These are phyloP conservation scores for Huiozyma sinensis DNA, from an alignment of 805 yeast species.

Conservation along the genomic window DNA sequence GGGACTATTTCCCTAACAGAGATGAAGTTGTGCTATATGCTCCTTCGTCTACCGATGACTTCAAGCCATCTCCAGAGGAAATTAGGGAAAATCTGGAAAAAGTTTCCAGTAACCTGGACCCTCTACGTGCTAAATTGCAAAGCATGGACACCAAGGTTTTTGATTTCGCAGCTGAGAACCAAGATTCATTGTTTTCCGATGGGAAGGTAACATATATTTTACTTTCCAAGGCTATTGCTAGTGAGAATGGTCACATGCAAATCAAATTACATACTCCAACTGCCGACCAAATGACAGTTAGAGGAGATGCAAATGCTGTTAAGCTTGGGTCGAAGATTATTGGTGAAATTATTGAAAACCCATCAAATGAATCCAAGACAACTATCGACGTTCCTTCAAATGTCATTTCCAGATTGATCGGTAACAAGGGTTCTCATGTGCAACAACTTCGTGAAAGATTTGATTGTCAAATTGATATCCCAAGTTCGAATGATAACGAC, in stretches of 20 bases:
- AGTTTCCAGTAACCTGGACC: constrained; percentile 45
- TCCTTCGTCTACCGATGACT: constrained; percentile 45
- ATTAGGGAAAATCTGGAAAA: constrained; percentile 41
- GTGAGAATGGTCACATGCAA: constrained; percentile 28
- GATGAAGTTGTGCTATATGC: constrained; percentile 47
- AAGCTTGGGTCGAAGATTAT: constrained; percentile 29
- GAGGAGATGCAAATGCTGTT: constrained; percentile 63
- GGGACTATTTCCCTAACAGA: constrained; percentile 35
- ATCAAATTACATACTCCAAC: constrained; percentile 40
- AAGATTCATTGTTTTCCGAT: constrained; percentile 30
- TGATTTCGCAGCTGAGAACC: constrained; percentile 43
- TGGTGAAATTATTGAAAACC: constrained; percentile 20
- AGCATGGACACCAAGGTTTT: constrained; percentile 43
- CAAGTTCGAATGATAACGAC: constrained; percentile 34
- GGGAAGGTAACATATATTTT: constrained; percentile 14
- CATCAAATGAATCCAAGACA: constrained; percentile 27
- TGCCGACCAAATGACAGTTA: constrained; percentile 48
- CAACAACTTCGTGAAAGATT: constrained; percentile 58
- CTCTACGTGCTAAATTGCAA: constrained; percentile 47
- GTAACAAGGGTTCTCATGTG: constrained; percentile 75
- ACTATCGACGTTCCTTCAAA: constrained; percentile 52
- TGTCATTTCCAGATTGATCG: constrained; percentile 72
- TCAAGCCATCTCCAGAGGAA: constrained; percentile 59
- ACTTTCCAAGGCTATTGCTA: constrained; percentile 29
- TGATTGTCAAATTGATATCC: constrained; percentile 68